Evolutionary conservation across 805 yeast species (phyloP).

Genomic region (Candida silvatica): DNA sequence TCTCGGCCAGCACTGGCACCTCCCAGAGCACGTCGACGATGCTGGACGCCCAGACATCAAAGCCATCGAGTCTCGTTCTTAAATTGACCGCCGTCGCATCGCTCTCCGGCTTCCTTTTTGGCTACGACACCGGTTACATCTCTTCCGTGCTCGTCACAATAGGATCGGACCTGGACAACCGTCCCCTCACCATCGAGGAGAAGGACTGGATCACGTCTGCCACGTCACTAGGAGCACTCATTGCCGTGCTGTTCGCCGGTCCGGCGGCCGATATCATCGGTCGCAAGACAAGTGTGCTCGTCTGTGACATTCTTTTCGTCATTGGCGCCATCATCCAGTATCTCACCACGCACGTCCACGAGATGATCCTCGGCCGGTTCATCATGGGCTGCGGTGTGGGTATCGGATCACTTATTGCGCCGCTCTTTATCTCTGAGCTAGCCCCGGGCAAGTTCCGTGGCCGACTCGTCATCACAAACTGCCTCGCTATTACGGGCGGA

Average conservation of each 20-base stretch:
- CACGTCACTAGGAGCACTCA: slow-evolving; percentile 46
- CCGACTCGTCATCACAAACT: slow-evolving; percentile 41
- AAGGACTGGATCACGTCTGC: slow-evolving; percentile 47
- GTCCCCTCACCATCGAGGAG: slow-evolving; percentile 32
- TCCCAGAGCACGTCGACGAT: slow-evolving; percentile 8
- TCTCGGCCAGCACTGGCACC: neutral
- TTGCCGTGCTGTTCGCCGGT: slow-evolving; percentile 43
- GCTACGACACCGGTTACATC: slow-evolving; percentile 53
- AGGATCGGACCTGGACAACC: slow-evolving; percentile 36
- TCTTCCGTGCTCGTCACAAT: slow-evolving; percentile 46
- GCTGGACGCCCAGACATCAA: slow-evolving; percentile 10
- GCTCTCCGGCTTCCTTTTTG: slow-evolving; percentile 52
- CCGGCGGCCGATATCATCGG: slow-evolving; percentile 40
- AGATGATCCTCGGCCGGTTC: slow-evolving; percentile 45
- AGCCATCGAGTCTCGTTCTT: slow-evolving; percentile 32
- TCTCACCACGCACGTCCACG: slow-evolving; percentile 33
- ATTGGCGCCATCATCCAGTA: slow-evolving; percentile 41
- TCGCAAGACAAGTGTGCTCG: slow-evolving; percentile 34
- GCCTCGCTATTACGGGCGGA: slow-evolving; percentile 49
- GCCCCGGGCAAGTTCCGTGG: slow-evolving; percentile 47
- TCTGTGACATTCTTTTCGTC: slow-evolving; percentile 38
- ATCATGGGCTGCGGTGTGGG: slow-evolving; percentile 51
- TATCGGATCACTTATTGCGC: slow-evolving; percentile 44
- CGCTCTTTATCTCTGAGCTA: slow-evolving; percentile 44
- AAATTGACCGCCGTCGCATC: slow-evolving; percentile 41